A percentile compares a stretch with the other conserved stretches of the same genome.
Conservation (phyloP, 805 yeast species). For the Pichia californica region DNA sequence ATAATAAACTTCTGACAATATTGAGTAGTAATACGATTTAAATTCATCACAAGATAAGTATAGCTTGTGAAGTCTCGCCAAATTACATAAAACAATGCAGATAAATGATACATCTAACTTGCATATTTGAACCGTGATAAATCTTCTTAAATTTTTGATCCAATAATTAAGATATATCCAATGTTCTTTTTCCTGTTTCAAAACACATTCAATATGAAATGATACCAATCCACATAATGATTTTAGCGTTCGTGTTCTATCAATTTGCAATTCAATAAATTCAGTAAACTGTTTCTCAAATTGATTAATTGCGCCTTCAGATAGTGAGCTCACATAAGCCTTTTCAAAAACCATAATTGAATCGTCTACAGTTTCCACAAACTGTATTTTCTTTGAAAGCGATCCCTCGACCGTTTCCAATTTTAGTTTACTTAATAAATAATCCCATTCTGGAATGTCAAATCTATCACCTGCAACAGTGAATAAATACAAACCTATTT, state of each 20-base stretch:
- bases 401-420: constrained; percentile 10
- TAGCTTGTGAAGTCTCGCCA: constrained; percentile 10
- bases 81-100: constrained; percentile 13
- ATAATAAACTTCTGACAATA: constrained; percentile 16
- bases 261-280: neutral
- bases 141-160: constrained; percentile 14
- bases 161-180: constrained; percentile 26
- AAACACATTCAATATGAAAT: constrained; percentile 15
- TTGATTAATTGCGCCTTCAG: constrained; percentile 5
- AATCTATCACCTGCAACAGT: constrained; percentile 18
- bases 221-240: constrained; percentile 13
- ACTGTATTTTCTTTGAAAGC: constrained; percentile 21
- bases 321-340: constrained; percentile 17
- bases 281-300: constrained; percentile 17
- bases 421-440: constrained; percentile 10
- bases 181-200: constrained; percentile 8
- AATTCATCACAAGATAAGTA: constrained; percentile 1
- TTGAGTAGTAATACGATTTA: constrained; percentile 9
- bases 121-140: constrained; percentile 6
- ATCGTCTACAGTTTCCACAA: constrained; percentile 18
- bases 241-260: neutral
- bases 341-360: constrained; percentile 17
- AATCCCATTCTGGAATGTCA: constrained; percentile 18
- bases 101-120: constrained; percentile 18
- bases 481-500: constrained; percentile 21